Base-by-base conservation (phyloP, 1,284 basidiomycete genomes). In the Anthracocystis setariae region DNA sequence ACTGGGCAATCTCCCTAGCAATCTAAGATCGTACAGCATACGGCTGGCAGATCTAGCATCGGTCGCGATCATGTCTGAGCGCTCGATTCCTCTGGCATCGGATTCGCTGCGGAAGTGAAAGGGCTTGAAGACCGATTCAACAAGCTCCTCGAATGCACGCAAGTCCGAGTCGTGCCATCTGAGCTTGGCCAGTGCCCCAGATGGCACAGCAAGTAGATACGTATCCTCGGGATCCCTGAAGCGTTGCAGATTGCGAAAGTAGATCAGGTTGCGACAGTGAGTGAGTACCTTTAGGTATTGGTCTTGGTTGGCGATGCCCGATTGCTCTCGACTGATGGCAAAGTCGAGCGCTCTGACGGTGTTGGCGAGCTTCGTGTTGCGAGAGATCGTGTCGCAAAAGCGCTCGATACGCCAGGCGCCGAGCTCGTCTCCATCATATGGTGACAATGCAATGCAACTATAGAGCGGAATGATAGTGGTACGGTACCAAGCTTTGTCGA, bases 51-150 rank as follows among this genome's bases (percentile, higher is more conserved):
- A 57, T 43, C 56, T 42, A 5, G 61, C 53, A 37, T 60, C 57
- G 13, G 57, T 46, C 3, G 56, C 53, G 18, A 65, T 60, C 24
- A 61, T 12, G 39, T 70, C 67, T 12, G 61, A 57, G 9, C 67
- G 56, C 44, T 56, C 54, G 29, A 65, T 60, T 15, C 61, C 55
- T 3, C 61, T 61, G 1, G 61, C 56, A 40, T 57, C 67, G 2
- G 42, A 53, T 20, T 61, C 48, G 42, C n/a, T 27, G 46, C 53
- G 57, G 21, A 64, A 70, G 47, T 70, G 61, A 9, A 70, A 38
- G n/a, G 67, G 67, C 33, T 70, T 64, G 61, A 61, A 61, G 20
- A 70, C 67, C 5, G 53, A 46, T 23, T 64, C 61, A 46, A 65
- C 46, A n/a, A 64, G 57, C 50, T 70, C 67, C 33, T 70, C 61